Evolutionary conservation across 2,329 filamentous ascomycete species (phyloP), one percentile per base, ranked within the genome.

Genomic region (Colletotrichum limetticola): DNA sequence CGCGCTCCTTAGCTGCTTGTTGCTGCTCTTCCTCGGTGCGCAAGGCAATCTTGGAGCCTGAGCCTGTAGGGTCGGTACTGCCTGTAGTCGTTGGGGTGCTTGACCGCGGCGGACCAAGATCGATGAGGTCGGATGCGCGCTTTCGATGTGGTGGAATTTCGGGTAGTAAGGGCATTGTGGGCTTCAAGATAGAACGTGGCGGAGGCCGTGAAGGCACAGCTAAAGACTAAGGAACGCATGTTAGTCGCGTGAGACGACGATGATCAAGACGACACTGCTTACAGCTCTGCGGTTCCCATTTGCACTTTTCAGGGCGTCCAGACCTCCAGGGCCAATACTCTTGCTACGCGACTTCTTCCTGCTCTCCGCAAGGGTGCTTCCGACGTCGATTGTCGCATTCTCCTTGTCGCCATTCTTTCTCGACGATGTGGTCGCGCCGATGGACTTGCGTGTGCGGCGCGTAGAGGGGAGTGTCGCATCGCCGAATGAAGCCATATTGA

Each of bases 291-390:
- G 88, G 81, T 97, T 97, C 42, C 94, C 94, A 79, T 87, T 90
- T 57, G 89, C 90, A 79, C 92, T 89, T 81, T 93, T 95, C 68
- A 97, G 87, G 70, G 93, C 92, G 86, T 97, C 95, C 58, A 98
- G 84, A 30, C 95, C 95, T 63, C 96, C 97, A 19, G 97, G 96
- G 2, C 97, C 97, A 77, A 99, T 92, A 84, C 96, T 98, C 86
- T 98, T 98, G 84, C 96, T 98, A 76, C 97, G 92, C 71, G 93
- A 94, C 84, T 95, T 96, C 84, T 88, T 89, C 74, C 88, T 86
- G 79, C 82, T 87, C 71, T 85, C 86, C 35, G 85, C 86, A 76
- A 87, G 79, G 70, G 85, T 83, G 75, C 88, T 87, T 74, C 86
- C 88, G 69, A 93, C 82, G 76, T 94, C 92, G 56, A 92, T 84